Percentiles rank a stretch among this genome's conserved stretches.
These are phyloP conservation scores for Pleurostoma richardsiae DNA, from an alignment of 2,329 filamentous ascomycete genomes.

Conservation along the genomic window DNA sequence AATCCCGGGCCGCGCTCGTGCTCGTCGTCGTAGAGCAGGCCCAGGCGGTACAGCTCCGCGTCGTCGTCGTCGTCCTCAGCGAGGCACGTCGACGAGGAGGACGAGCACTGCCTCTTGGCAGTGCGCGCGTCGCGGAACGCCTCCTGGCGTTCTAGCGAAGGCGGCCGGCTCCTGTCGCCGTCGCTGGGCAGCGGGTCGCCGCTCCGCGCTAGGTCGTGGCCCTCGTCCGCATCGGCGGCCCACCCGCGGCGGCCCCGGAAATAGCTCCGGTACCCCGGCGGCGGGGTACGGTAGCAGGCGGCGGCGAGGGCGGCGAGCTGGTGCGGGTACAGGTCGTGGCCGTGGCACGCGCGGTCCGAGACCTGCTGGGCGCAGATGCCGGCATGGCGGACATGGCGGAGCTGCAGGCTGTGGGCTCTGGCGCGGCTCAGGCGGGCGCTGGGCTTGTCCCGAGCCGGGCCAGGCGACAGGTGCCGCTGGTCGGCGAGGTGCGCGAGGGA, in stretches of 20 bases:
- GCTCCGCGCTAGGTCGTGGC: constrained; percentile 26
- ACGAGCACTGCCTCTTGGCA: constrained; percentile 15
- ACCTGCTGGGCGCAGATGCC: no score
- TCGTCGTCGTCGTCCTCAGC: constrained; percentile 20
- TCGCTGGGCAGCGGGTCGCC: constrained; percentile 31
- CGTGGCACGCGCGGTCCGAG: no score
- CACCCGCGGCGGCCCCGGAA: not conserved
- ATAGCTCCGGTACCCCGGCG: not conserved
- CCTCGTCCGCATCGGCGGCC: constrained; percentile 17
- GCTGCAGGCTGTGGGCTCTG: not conserved
- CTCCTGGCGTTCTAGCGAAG: constrained; percentile 39
- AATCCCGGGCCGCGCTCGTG: constrained; percentile 28
- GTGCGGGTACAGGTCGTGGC: not conserved
- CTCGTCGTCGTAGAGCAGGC: constrained; percentile 38
- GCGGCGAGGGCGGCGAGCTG: constrained; percentile 1
- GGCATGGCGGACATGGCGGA: not conserved
- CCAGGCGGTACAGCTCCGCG: constrained; percentile 35
- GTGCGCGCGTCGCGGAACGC: constrained; percentile 38
- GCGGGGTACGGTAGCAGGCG: not conserved
- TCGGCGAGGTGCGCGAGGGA: not conserved
- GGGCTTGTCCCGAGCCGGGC: not conserved
- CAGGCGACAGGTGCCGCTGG: not conserved
- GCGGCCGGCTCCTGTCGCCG: constrained; percentile 24
- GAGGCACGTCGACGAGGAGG: constrained; percentile 12
- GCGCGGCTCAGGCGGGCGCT: not conserved